phyloP scores from a whole-genome alignment of 73 alveolate species.

The Tetrahymena borealis region DNA sequence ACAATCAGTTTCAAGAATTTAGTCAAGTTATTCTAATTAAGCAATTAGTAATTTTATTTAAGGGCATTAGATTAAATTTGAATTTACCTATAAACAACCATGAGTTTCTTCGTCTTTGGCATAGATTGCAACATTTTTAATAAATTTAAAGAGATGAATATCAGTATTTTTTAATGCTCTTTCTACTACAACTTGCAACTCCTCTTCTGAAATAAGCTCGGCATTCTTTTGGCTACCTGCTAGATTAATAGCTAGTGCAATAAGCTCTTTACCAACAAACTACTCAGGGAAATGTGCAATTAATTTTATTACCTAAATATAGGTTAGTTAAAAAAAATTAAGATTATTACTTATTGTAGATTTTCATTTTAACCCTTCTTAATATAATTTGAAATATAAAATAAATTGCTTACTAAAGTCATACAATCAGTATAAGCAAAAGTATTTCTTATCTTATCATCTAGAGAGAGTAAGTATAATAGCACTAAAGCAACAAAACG shows the following conservation, averaged over 20 bases:
- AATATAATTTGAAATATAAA: neutral
- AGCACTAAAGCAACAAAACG: slow-evolving; percentile 79
- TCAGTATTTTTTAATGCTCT: slow-evolving; percentile 90
- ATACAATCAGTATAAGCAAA: slow-evolving; percentile 94
- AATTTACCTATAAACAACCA: slow-evolving; percentile 1
- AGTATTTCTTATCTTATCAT: slow-evolving; percentile 88
- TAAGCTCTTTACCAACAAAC: slow-evolving; percentile 88
- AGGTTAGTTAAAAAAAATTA: too few relatives aligned
- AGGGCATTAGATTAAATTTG: neutral
- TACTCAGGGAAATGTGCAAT: slow-evolving; percentile 95
- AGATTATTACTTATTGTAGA: too few relatives aligned
- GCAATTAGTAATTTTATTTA: too few relatives aligned
- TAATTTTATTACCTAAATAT: slow-evolving; percentile 44
- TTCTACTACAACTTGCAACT: slow-evolving; percentile 76
- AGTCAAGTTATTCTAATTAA: neutral
- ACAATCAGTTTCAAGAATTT: neutral
- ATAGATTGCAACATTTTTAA: slow-evolving; percentile 74
- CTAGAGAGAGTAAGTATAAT: slow-evolving; percentile 82
- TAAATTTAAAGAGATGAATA: slow-evolving; percentile 78
- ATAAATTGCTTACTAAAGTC: slow-evolving; percentile 62
- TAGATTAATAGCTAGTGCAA: slow-evolving; percentile 90
- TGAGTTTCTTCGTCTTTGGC: slow-evolving; percentile 55
- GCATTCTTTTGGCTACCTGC: slow-evolving; percentile 89
- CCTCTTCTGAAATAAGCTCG: slow-evolving; percentile 86
- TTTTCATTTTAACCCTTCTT: too few relatives aligned